A percentile compares a stretch with the other conserved stretches of the same genome.
phyloP scores from a whole-genome alignment of 108 stramenopile genomes.

The Poteriospumella lacustris region DNA sequence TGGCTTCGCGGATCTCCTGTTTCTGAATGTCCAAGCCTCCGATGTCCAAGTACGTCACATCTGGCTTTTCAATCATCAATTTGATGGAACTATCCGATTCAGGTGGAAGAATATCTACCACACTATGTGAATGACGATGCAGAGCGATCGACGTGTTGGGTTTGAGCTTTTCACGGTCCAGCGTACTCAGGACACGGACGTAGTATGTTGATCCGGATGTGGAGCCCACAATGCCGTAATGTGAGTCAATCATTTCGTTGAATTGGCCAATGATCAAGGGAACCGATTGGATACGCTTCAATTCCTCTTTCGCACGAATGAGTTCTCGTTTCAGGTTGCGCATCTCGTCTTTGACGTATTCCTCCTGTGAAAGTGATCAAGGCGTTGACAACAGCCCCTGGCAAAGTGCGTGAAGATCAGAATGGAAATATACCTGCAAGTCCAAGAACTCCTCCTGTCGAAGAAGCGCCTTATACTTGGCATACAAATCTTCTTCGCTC shows the following conservation, averaged over 20 bases:
- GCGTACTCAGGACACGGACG: conserved; percentile 88
- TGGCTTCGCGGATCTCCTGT: conserved; percentile 93
- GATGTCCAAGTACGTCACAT: conserved; percentile 95
- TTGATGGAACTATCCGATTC: conserved; percentile 97
- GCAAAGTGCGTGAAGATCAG: neutral
- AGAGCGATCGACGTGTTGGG: conserved; percentile 94
- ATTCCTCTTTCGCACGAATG: conserved; percentile 82
- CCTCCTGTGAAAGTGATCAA: conserved; percentile 62
- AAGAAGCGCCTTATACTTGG: conserved; percentile 46
- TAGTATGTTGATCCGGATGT: conserved; percentile 96
- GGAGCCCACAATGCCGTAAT: conserved; percentile 87
- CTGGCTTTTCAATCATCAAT: conserved; percentile 97
- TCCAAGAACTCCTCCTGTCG: conserved; percentile 72
- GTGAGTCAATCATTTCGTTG: conserved; percentile 99
- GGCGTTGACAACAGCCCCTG: neutral
- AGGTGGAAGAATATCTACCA: conserved; percentile 96
- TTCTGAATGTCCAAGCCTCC: conserved; percentile 99
- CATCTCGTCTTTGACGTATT: conserved; percentile 99
- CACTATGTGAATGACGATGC: conserved; percentile 93
- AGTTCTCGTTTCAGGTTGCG: conserved; percentile 94
- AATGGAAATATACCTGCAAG: conserved; percentile 58
- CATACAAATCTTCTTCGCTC: conserved; percentile 44
- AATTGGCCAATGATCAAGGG: conserved; percentile 98
- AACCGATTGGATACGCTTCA: conserved; percentile 92
- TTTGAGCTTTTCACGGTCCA: conserved; percentile 92